These are phyloP conservation scores for Nicotiana tabacum DNA, from an alignment of 257 asterid species.

Conservation along the genomic window DNA sequence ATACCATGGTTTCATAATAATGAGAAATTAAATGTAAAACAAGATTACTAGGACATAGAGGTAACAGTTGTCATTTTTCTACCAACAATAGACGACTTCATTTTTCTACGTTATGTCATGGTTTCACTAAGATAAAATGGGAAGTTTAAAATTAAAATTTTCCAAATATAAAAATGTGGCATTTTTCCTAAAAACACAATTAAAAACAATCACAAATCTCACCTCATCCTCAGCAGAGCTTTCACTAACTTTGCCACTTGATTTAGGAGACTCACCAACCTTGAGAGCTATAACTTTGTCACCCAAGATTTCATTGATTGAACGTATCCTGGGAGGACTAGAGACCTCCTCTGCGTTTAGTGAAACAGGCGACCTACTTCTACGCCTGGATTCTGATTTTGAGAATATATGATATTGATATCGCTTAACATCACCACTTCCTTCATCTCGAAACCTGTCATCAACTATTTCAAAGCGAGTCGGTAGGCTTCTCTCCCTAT, in stretches of 20 bases:
- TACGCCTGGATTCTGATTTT: slow-evolving; percentile 27
- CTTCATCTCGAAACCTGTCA: slow-evolving; percentile 82
- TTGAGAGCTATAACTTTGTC: slow-evolving; percentile 32
- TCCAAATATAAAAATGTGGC: too few relatives aligned
- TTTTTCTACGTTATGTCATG: too few relatives aligned
- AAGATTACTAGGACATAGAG: too few relatives aligned
- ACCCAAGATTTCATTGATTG: slow-evolving; percentile 34
- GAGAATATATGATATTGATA: slow-evolving; percentile 34
- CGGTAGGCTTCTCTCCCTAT: slow-evolving; percentile 30
- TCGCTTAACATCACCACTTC: slow-evolving; percentile 30
- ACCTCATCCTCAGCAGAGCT: slow-evolving; percentile 41
- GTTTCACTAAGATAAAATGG: too few relatives aligned
- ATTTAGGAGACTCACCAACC: slow-evolving; percentile 39
- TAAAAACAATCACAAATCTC: slow-evolving; percentile 6
- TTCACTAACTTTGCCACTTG: slow-evolving; percentile 20
- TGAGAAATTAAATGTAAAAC: too few relatives aligned
- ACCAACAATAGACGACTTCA: too few relatives aligned
- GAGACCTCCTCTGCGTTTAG: slow-evolving; percentile 13
- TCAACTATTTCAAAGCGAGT: slow-evolving; percentile 78
- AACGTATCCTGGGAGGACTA: slow-evolving; percentile 29
- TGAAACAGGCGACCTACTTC: slow-evolving; percentile 47
- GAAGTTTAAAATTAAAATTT: too few relatives aligned
- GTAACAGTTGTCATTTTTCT: too few relatives aligned
- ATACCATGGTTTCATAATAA: too few relatives aligned
- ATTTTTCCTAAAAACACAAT: too few relatives aligned